Conservation (phyloP, 345 rosid species). For the Raphanus sativus region DNA sequence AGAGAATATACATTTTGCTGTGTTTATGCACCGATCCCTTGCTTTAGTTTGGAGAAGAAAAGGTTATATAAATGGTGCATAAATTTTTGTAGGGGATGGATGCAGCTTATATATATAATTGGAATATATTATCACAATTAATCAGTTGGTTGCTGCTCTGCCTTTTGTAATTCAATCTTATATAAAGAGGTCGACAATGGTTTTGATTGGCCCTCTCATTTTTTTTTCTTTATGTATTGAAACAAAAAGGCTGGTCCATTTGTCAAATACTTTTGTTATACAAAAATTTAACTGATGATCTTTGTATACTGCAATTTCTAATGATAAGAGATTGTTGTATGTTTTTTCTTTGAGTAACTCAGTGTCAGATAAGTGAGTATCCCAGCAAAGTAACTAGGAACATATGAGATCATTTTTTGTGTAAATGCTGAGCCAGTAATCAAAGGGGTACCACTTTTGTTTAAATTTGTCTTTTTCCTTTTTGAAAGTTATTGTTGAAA, state of each 20-base stretch:
- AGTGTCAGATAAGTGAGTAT: neutral
- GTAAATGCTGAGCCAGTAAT: neutral
- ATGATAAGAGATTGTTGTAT: neutral
- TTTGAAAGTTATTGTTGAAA: too few species aligned
- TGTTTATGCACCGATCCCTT: conserved; percentile 11
- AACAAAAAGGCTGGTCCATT: conserved; percentile 25
- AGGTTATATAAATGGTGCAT: neutral
- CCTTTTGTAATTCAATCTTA: conserved; percentile 16
- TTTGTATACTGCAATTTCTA: neutral
- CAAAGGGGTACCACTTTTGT: neutral
- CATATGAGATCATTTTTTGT: neutral
- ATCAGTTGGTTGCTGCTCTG: conserved; percentile 21
- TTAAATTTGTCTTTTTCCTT: too few species aligned
- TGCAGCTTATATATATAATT: conserved; percentile 17
- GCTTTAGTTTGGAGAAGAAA: conserved; percentile 12
- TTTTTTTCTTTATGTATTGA: conserved; percentile 15
- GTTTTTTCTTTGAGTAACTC: neutral
- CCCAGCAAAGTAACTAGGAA: neutral
- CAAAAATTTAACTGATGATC: neutral
- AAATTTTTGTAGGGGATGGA: conserved; percentile 18
- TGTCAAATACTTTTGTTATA: conserved; percentile 3
- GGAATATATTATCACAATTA: neutral
- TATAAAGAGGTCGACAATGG: conserved; percentile 8
- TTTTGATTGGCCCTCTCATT: conserved; percentile 13
- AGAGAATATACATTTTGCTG: conserved; percentile 14